A percentile compares a stretch with the other conserved stretches of the same genome.
Evolutionary conservation across 1,284 basidiomycete species (phyloP).

Genomic region (Ganoderma meredithae): DNA sequence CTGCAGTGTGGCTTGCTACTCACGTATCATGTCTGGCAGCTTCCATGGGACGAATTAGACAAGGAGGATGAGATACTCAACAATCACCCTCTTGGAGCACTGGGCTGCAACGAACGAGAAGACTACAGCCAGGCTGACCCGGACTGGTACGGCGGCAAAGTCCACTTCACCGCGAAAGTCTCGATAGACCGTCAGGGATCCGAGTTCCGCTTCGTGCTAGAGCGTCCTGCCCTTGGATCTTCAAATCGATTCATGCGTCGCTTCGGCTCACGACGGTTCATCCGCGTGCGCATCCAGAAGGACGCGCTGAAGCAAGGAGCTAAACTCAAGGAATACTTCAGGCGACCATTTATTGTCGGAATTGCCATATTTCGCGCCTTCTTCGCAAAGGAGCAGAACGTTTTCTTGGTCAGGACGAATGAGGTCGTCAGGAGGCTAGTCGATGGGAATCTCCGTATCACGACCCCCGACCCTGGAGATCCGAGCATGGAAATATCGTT

Average conservation of each 20-base stretch:
- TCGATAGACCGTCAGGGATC: conserved; percentile 8
- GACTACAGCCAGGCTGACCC: conserved; percentile 15
- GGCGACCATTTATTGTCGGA: conserved; percentile 46
- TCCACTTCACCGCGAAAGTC: conserved; percentile 43
- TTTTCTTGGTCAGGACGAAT: conserved; percentile 47
- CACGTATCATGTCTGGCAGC: conserved; percentile 30
- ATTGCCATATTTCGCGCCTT: conserved; percentile 48
- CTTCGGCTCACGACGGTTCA: conserved; percentile 49
- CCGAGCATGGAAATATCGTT: conserved; percentile 26
- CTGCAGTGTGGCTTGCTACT: not conserved
- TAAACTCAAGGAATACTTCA: conserved; percentile 39
- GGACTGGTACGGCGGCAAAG: conserved; percentile 48
- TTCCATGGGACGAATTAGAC: conserved; percentile 50
- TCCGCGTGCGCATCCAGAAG: conserved; percentile 44
- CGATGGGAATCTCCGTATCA: not conserved
- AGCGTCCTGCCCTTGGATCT: conserved; percentile 43
- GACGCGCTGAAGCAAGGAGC: conserved; percentile 27
- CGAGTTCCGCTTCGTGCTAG: conserved; percentile 38
- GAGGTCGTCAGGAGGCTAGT: conserved; percentile 33
- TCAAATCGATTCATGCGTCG: conserved; percentile 48
- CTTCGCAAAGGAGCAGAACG: conserved; percentile 44
- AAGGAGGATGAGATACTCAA: conserved; percentile 40
- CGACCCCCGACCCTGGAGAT: not conserved
- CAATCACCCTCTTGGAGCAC: conserved; percentile 34
- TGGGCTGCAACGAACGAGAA: conserved; percentile 39